phyloP scores from a whole-genome alignment of 148 eudicot genomes.

The Diospyros kaki region DNA sequence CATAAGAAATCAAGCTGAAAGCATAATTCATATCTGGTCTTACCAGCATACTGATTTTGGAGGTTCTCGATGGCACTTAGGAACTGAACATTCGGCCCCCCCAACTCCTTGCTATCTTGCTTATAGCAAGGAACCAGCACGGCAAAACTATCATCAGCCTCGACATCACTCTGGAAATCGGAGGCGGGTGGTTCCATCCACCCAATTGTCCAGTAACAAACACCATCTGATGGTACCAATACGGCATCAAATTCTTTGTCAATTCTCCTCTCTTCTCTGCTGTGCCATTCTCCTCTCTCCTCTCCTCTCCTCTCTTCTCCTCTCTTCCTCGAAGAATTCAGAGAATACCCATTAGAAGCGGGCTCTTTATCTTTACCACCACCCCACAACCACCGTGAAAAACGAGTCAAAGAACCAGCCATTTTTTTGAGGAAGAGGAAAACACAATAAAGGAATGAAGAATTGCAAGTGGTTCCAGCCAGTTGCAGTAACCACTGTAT shows the following conservation, averaged over 20 bases:
- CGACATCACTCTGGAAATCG: constrained; percentile 83
- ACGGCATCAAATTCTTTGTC: constrained; percentile 83
- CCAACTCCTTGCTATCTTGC: constrained; percentile 28
- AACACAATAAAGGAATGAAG: constrained; percentile 4
- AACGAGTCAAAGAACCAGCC: constrained; percentile 49
- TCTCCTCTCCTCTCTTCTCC: constrained; percentile 41
- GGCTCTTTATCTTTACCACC: constrained; percentile 44
- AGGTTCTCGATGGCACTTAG: constrained; percentile 46
- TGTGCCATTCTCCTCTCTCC: constrained; percentile 66
- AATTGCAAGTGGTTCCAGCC: constrained; percentile 13
- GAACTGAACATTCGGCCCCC: constrained; percentile 36
- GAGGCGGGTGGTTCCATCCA: constrained; percentile 93
- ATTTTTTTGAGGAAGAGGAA: constrained; percentile 20
- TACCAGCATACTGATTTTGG: constrained; percentile 55
- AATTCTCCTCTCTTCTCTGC: constrained; percentile 67
- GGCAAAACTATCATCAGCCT: constrained; percentile 79
- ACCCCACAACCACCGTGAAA: constrained; percentile 55
- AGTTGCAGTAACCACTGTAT: constrained; percentile 15
- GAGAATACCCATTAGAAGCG: constrained; percentile 33
- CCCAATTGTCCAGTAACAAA: constrained; percentile 88
- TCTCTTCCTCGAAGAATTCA: constrained; percentile 45
- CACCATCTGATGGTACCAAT: constrained; percentile 85
- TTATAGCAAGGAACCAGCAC: constrained; percentile 90
- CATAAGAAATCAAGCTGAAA: neutral
- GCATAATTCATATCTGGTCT: neutral